Evolutionary conservation across 495 filamentous ascomycete genomes (phyloP), one percentile per base, ranked within the genome.

Genomic region (Podospora sp.): DNA sequence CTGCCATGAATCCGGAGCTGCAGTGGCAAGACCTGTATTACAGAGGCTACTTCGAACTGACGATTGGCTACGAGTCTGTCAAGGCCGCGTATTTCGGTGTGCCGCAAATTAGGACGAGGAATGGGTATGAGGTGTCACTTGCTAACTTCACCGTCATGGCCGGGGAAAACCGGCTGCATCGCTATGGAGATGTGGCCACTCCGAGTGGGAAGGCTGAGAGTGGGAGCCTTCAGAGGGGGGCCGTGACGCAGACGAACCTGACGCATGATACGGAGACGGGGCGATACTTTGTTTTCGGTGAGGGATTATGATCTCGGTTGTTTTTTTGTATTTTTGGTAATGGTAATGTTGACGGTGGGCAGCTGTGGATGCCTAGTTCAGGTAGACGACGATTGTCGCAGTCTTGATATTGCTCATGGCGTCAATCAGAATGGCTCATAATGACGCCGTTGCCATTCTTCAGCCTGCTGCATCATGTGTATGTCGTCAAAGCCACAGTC

Each of bases 21-120:
- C 86, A 89, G 73, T 91, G 89, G 88, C 84, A 87, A 68, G 89
- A 91, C 67, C 75, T 85, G 49, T 90, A 86, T 71, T 91, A 91
- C 71, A 80, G 88, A 27, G 89, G 86, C 1, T 88, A 88, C 62
- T 90, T 85, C 70, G 82, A 86, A 60, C 69, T 89, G 51, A 75
- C 80, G 60, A 65, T 89, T 8, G 74, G 77, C n/a, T 83, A 83
- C 68, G 76, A 82, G 22, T 71, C 75, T 18, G 78, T 86, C 60
- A 75, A 78, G 53, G 87, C 87, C 3, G 72, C 68, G 26, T 89
- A 77, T 76, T 89, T 83, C 67, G 75, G 75, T 25, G n/a, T 62
- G 11, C 72, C 72, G 4, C 67, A 36, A 6, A 76, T 85, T 22
- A 77, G 79, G 27, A 78, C 77, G 0, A 67, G 83, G 24, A 86